phyloP scores from a whole-genome alignment of 331 rosid genomes.

The Rosa hybrid region DNA sequence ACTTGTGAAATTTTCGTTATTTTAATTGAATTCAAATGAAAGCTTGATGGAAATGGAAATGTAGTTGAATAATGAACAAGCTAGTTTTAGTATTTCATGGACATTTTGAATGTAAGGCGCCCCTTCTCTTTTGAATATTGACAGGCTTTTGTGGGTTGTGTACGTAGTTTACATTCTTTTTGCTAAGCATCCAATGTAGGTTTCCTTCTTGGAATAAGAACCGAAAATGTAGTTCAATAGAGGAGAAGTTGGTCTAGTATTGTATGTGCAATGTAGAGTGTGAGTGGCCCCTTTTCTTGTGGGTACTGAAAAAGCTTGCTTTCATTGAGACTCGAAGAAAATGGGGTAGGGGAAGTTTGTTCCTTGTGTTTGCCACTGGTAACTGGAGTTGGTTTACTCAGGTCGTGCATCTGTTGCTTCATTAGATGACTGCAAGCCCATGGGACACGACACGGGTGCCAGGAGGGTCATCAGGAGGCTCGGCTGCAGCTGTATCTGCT shows the following conservation, averaged over 20 bases:
- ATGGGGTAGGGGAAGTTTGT: background rate
- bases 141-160: background rate
- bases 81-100: background rate
- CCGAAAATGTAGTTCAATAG: background rate
- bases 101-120: background rate
- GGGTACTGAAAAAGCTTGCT: background rate
- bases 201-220: background rate
- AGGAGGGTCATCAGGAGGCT: slow-evolving; percentile 99
- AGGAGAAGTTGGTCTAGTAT: background rate
- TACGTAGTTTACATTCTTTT: background rate
- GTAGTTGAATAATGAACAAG: background rate
- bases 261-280: background rate
- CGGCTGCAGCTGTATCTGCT: too few relatives aligned
- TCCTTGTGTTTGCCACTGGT: slow-evolving; percentile 33
- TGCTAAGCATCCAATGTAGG: background rate
- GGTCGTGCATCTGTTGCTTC: slow-evolving; percentile 84
- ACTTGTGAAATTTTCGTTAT: background rate
- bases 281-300: background rate
- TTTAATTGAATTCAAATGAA: background rate
- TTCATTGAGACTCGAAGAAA: background rate
- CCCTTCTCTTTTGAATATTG: background rate
- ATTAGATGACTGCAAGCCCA: slow-evolving; percentile 94
- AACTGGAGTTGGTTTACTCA: slow-evolving; percentile 81
- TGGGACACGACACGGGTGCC: slow-evolving; percentile 97
- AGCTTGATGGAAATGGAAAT: background rate